Percentiles rank a stretch among this genome's conserved stretches.
phyloP scores from a whole-genome alignment of 805 yeast genomes.

The Metschnikowia bowlesiae region DNA sequence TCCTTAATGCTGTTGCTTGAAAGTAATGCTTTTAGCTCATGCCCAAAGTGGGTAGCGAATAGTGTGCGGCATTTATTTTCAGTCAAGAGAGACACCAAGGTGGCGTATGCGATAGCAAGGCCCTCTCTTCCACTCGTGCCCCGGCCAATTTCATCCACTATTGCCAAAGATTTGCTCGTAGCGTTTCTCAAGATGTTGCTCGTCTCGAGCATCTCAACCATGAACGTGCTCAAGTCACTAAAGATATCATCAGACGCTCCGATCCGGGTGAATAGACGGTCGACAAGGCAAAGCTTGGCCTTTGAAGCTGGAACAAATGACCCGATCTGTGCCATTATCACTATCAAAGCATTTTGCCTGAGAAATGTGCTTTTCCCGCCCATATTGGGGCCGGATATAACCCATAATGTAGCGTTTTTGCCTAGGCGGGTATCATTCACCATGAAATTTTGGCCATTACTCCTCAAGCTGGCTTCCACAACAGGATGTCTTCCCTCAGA shows the following conservation, averaged over 20 bases:
- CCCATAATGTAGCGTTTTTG: constrained; percentile 16
- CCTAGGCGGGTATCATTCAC: constrained; percentile 37
- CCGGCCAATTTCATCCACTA: constrained; percentile 45
- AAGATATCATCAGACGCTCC: constrained; percentile 31
- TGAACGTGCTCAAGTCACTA: constrained; percentile 43
- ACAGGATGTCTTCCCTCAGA: constrained; percentile 75
- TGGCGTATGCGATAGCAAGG: constrained; percentile 76
- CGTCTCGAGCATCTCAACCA: constrained; percentile 45
- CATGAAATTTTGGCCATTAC: constrained; percentile 44
- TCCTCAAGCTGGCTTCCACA: constrained; percentile 51
- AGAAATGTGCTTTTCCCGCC: constrained; percentile 54
- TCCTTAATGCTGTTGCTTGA: constrained; percentile 25
- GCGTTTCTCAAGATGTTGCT: constrained; percentile 31
- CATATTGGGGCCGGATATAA: constrained; percentile 39
- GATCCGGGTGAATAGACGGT: constrained; percentile 45
- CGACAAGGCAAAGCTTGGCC: constrained; percentile 46
- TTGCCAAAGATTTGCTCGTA: constrained; percentile 38
- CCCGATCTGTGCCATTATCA: constrained; percentile 50
- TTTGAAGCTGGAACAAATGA: constrained; percentile 48
- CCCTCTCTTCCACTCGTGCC: constrained; percentile 70
- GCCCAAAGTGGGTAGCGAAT: constrained; percentile 84
- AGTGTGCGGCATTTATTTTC: constrained; percentile 63
- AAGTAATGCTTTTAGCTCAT: constrained; percentile 36
- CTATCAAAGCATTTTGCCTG: constrained; percentile 45
- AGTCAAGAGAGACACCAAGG: constrained; percentile 51